Percentiles rank a stretch among this genome's conserved stretches.
Conservation (phyloP, 805 yeast species). For the Teunomyces gatunensis region DNA sequence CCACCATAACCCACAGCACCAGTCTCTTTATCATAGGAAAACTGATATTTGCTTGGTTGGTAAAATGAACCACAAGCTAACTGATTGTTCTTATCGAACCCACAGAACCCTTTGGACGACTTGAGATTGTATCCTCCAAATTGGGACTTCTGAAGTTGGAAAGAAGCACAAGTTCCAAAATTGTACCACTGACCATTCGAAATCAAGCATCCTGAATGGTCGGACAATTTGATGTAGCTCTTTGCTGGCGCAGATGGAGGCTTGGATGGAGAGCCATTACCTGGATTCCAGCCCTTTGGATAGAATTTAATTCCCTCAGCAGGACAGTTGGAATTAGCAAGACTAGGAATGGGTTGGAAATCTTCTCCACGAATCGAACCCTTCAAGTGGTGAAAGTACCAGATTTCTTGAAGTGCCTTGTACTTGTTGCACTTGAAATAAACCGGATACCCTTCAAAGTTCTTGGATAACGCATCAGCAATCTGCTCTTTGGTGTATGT, state of each 20-base stretch:
- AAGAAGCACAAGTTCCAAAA: constrained; percentile 84
- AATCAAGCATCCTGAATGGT: constrained; percentile 72
- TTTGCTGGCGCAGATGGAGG: constrained; percentile 21
- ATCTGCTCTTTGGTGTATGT: constrained; percentile 60
- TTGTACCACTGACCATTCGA: constrained; percentile 83
- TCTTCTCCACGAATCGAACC: constrained; percentile 18
- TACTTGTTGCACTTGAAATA: constrained; percentile 58
- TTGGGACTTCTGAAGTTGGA: constrained; percentile 50
- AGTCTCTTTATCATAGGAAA: constrained; percentile 48
- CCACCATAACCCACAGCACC: constrained; percentile 61
- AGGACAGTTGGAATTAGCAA: constrained; percentile 62
- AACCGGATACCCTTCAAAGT: constrained; percentile 54
- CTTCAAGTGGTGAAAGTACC: constrained; percentile 24
- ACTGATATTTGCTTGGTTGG: constrained; percentile 47
- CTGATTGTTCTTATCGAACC: constrained; percentile 18
- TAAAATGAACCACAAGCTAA: constrained; percentile 13
- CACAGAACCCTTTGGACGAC: constrained; percentile 76
- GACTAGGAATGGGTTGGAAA: constrained; percentile 45
- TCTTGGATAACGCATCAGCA: constrained; percentile 47
- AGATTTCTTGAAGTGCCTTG: constrained; percentile 31
- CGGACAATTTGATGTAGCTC: constrained; percentile 43
- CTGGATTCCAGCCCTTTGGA: constrained; percentile 53
- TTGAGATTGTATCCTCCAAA: constrained; percentile 72
- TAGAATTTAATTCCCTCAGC: constrained; percentile 62
- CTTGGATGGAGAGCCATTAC: not conserved